Base-by-base conservation (phyloP, 306 rosid genomes). In the Castanea sativa region DNA sequence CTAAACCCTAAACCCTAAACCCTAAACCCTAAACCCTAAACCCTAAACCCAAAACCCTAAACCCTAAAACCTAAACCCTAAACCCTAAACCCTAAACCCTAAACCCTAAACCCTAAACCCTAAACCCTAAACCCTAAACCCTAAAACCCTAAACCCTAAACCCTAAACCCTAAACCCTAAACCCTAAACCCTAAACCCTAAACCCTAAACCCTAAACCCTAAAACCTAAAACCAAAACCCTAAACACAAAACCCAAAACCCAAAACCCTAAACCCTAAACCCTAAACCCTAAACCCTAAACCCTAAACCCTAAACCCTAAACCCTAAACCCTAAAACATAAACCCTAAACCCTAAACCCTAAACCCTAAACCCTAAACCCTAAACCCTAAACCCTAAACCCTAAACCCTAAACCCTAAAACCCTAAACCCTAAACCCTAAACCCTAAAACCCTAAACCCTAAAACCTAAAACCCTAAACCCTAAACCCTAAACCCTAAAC, bases 171-270 rank as follows among this genome's bases (percentile, higher is more conserved):
- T 45, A 76, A 76, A 63, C 73, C 73, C 61, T 38, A 60, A 76
- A 76, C 79, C 59, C 79, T 76, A 76, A 63, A 63, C 73, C 73
- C 79, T 23, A 63, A 76, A 76, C 73, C 79, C 73, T 63, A 76
- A 76, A 63, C 79, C 73, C 73, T 63, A 63, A 76, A 76, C 79
- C 79, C 60, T 64, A 76, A 64, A 76, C 73, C 79, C 63, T 63
- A 63, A 64, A 41, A 49, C 73, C 73, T 41, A 76, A 76, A 76
- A 45, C 61, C 49, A 12, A 41, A 65, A 25, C 73, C 73, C n/a
- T 45, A 65, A 64, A 45, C 61, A 53, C 29, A 49, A 55, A 64
- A 64, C 64, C 64, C 41, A 19, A 76, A 76, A 45, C 72, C 73
- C 18, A 3, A 76, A 76, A 76, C 72, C 79, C 59, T 64, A 64